phyloP scores from a whole-genome alignment of 148 eudicot species.

The Limonium bicolor region DNA sequence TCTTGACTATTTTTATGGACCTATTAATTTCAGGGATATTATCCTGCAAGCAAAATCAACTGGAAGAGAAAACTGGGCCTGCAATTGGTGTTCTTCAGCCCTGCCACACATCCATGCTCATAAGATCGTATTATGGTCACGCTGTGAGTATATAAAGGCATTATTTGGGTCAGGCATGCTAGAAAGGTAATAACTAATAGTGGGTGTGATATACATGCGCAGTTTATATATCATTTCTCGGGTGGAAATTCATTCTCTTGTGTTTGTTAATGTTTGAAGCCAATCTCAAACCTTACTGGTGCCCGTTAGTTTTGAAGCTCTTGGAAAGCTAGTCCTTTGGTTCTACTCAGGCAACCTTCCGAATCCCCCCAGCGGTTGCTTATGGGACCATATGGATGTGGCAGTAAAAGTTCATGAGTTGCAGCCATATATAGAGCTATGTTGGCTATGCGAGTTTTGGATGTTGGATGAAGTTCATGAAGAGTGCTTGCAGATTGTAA shows the following conservation, averaged over 20 bases:
- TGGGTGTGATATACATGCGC: background rate
- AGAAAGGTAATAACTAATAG: constrained; percentile 44
- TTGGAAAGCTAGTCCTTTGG: constrained; percentile 55
- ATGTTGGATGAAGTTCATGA: constrained; percentile 31
- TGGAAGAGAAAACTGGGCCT: constrained; percentile 25
- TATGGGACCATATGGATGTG: constrained; percentile 49
- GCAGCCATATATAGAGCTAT: constrained; percentile 49
- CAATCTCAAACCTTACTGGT: constrained; percentile 35
- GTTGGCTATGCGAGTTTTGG: constrained; percentile 76
- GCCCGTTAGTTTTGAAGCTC: constrained; percentile 55
- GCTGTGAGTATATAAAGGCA: constrained; percentile 53
- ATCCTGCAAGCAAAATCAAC: constrained; percentile 47
- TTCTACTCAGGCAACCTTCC: constrained; percentile 47
- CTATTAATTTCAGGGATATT: constrained; percentile 41
- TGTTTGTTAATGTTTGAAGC: constrained; percentile 25
- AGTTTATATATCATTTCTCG: background rate
- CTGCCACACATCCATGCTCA: constrained; percentile 71
- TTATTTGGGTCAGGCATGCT: constrained; percentile 81
- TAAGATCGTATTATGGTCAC: constrained; percentile 44
- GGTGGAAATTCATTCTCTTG: background rate
- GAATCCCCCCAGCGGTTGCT: constrained; percentile 46
- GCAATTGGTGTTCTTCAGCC: constrained; percentile 29
- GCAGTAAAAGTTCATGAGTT: constrained; percentile 36
- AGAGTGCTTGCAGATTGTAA: constrained; percentile 24
- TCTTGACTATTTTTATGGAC: background rate